phyloP scores from a whole-genome alignment of 257 asterid genomes.

The Nicotiana paniculata region DNA sequence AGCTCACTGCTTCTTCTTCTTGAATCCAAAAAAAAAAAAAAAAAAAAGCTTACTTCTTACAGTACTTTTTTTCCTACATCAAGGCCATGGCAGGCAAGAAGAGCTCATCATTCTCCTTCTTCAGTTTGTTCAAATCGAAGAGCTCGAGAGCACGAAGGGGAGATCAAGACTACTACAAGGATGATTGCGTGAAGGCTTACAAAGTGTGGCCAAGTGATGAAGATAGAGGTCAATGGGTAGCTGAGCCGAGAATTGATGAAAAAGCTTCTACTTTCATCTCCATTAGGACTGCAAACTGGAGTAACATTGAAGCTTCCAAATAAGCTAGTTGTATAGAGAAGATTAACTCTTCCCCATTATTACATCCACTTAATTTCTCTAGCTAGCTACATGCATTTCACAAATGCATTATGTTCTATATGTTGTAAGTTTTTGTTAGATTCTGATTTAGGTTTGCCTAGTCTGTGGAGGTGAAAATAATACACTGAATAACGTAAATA shows the following conservation, averaged over 20 bases:
- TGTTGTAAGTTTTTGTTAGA: not conserved
- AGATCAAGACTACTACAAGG: conserved; percentile 17
- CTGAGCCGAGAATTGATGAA: conserved; percentile 54
- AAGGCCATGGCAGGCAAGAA: not conserved
- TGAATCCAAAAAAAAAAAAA: not conserved
- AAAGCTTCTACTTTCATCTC: conserved; percentile 47
- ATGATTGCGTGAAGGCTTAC: conserved; percentile 33
- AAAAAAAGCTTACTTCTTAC: not conserved
- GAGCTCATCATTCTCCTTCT: not conserved
- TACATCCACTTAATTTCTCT: no score
- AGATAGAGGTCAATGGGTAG: conserved; percentile 55
- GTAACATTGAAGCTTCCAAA: conserved; percentile 5
- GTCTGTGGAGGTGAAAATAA: conserved; percentile 11
- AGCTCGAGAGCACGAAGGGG: conserved; percentile 12
- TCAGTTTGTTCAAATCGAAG: conserved; percentile 25
- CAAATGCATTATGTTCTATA: not conserved
- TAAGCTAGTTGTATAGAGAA: not conserved
- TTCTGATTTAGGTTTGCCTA: not conserved
- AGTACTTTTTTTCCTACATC: not conserved
- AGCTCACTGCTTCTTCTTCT: not conserved
- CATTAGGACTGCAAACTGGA: conserved; percentile 36
- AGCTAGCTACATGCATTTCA: no score
- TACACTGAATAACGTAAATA: conserved; percentile 16
- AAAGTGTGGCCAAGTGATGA: conserved; percentile 49
- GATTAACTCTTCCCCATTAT: not conserved